Percentiles rank a stretch among this genome's conserved stretches.
Evolutionary conservation across 352 stramenopile species (phyloP).

Genomic region (Phytophthora fragariaefolia): DNA sequence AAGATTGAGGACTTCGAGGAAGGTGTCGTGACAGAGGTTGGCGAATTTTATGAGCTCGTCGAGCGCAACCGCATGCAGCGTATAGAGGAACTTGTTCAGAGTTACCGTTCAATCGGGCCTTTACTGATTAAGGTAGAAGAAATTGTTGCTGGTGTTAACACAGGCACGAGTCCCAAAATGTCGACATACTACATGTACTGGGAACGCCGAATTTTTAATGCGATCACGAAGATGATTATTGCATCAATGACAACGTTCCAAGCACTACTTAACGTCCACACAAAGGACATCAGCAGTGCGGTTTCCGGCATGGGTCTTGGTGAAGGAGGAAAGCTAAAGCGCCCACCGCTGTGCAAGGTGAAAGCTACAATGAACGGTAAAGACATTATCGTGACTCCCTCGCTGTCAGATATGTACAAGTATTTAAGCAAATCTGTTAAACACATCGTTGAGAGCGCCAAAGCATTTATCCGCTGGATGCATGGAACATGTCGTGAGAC

Average conservation of each 20-base stretch:
- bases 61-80: slow-evolving; percentile 92
- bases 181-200: slow-evolving; percentile 97
- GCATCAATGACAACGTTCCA: slow-evolving; percentile 95
- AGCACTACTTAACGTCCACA: slow-evolving; percentile 90
- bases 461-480: slow-evolving; percentile 96
- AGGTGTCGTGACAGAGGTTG: slow-evolving; percentile 90
- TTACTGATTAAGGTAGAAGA: slow-evolving; percentile 97
- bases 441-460: slow-evolving; percentile 94
- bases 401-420: slow-evolving; percentile 96
- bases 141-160: slow-evolving; percentile 94
- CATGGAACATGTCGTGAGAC: slow-evolving; percentile 94
- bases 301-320: slow-evolving; percentile 53
- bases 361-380: slow-evolving; percentile 95
- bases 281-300: slow-evolving; percentile 79
- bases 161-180: slow-evolving; percentile 89
- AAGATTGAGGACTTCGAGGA: slow-evolving; percentile 92
- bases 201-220: slow-evolving; percentile 97
- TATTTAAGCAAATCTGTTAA: slow-evolving; percentile 95
- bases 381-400: slow-evolving; percentile 94
- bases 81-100: slow-evolving; percentile 93
- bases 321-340: slow-evolving; percentile 76
- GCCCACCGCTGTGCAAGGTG: slow-evolving; percentile 93
- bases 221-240: slow-evolving; percentile 97
- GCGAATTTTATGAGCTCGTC: slow-evolving; percentile 95
- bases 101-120: slow-evolving; percentile 93